phyloP scores from a whole-genome alignment of 108 stramenopile species.

The Fistulifera pelliculosa region DNA sequence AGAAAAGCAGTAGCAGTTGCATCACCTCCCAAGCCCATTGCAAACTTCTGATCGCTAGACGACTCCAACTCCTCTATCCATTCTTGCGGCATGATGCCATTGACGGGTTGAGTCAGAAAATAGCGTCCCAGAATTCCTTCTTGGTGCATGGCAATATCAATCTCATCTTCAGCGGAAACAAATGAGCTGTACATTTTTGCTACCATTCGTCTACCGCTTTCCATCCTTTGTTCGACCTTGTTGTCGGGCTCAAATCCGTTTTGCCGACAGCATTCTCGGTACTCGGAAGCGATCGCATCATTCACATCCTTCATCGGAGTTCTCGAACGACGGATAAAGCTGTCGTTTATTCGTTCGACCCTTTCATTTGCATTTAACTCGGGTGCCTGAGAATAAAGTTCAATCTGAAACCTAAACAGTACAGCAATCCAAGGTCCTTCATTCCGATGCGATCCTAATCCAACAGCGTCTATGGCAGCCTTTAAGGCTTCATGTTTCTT shows the following conservation, averaged over 20 bases:
- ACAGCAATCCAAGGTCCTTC: constrained; percentile 35
- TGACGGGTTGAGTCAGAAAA: background rate
- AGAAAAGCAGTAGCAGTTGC: constrained; percentile 48
- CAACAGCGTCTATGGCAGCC: constrained; percentile 38
- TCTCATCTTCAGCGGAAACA: constrained; percentile 54
- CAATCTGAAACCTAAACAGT: constrained; percentile 21
- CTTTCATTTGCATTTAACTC: too few relatives aligned
- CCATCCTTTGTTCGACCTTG: constrained; percentile 16
- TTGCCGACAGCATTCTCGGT: constrained; percentile 17
- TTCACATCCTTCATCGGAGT: constrained; percentile 34
- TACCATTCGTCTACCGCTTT: constrained; percentile 31
- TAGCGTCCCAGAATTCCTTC: constrained; percentile 33
- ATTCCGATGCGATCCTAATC: constrained; percentile 57
- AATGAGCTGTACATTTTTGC: constrained; percentile 26
- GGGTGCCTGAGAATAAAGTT: background rate
- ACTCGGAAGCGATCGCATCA: constrained; percentile 19
- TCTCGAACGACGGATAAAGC: constrained; percentile 20
- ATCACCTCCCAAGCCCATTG: constrained; percentile 59
- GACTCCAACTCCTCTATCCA: background rate
- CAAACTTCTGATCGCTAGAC: constrained; percentile 10
- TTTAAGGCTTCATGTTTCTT: constrained; percentile 23
- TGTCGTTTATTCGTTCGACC: background rate
- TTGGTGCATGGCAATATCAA: constrained; percentile 54
- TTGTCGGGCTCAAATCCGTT: constrained; percentile 1
- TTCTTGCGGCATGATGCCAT: background rate